These are phyloP conservation scores for Dalbergia cochinchinensis DNA, from an alignment of 306 rosid genomes.

Conservation along the genomic window DNA sequence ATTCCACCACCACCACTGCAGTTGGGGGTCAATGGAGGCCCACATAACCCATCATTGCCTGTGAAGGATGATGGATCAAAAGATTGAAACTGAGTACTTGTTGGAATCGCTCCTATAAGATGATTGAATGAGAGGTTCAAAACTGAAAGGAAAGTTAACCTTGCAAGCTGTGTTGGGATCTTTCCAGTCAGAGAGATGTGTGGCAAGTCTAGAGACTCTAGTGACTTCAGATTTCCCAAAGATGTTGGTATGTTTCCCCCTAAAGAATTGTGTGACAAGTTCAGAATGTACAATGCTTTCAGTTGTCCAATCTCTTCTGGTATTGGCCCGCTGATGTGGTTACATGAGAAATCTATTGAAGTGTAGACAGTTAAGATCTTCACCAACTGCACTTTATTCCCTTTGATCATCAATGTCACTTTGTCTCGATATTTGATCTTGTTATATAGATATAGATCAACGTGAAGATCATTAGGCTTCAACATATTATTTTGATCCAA, in stretches of 20 bases:
- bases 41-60: conserved; percentile 47
- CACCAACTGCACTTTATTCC: neutral
- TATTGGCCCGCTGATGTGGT: conserved; percentile 10
- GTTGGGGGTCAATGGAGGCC: conserved; percentile 33
- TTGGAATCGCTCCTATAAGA: conserved; percentile 40
- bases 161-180: conserved; percentile 41
- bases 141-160: conserved; percentile 24
- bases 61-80: conserved; percentile 26
- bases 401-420: conserved; percentile 1
- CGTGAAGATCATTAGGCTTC: neutral
- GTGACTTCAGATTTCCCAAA: conserved; percentile 7
- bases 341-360: conserved; percentile 29
- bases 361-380: conserved; percentile 29
- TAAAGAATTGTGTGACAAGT: conserved; percentile 36
- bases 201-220: conserved; percentile 50
- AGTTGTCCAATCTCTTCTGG: conserved; percentile 24
- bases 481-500: neutral
- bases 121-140: conserved; percentile 47
- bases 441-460: neutral
- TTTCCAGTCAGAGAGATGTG: conserved; percentile 32
- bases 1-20: neutral
- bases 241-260: conserved; percentile 45
- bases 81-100: conserved; percentile 37
- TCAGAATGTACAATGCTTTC: conserved; percentile 8
- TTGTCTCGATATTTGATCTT: conserved; percentile 25